phyloP scores from a whole-genome alignment of 1,139 yeast species.

The Hanseniaspora uvarum region DNA sequence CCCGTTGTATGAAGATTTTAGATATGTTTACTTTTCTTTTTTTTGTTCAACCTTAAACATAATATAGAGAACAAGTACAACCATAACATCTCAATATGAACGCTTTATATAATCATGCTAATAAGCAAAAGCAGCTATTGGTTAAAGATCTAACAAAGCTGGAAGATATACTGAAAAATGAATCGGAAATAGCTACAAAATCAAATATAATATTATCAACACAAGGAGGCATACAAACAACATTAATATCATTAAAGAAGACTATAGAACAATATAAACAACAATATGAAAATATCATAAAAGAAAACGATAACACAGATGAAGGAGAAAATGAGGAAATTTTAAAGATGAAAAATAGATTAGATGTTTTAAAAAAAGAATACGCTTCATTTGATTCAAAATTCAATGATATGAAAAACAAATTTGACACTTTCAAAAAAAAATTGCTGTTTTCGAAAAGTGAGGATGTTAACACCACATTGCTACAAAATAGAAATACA shows the following conservation, averaged over 20 bases:
- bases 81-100: slow-evolving; percentile 36
- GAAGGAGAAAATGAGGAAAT: slow-evolving; percentile 18
- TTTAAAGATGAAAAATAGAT: slow-evolving; percentile 54
- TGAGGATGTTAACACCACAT: slow-evolving; percentile 23
- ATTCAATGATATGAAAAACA: slow-evolving; percentile 53
- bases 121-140: slow-evolving; percentile 68
- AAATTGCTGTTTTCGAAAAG: slow-evolving; percentile 22
- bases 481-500: slow-evolving; percentile 11
- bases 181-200: slow-evolving; percentile 26
- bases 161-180: slow-evolving; percentile 53
- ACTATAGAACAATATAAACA: slow-evolving; percentile 64
- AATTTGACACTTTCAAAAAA: slow-evolving; percentile 45
- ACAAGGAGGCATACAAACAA: slow-evolving; percentile 73
- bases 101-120: slow-evolving; percentile 78
- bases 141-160: slow-evolving; percentile 58
- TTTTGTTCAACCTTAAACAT: neutral
- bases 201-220: slow-evolving; percentile 47
- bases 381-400: slow-evolving; percentile 45
- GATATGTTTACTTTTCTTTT: neutral
- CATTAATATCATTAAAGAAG: slow-evolving; percentile 62
- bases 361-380: slow-evolving; percentile 53
- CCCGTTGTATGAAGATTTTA: neutral
- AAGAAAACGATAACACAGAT: slow-evolving; percentile 29
- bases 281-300: slow-evolving; percentile 45
- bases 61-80: neutral